A percentile compares a stretch with the other conserved stretches of the same genome.
These are phyloP conservation scores for Prunus armeniaca DNA, from an alignment of 306 rosid species.

Conservation along the genomic window DNA sequence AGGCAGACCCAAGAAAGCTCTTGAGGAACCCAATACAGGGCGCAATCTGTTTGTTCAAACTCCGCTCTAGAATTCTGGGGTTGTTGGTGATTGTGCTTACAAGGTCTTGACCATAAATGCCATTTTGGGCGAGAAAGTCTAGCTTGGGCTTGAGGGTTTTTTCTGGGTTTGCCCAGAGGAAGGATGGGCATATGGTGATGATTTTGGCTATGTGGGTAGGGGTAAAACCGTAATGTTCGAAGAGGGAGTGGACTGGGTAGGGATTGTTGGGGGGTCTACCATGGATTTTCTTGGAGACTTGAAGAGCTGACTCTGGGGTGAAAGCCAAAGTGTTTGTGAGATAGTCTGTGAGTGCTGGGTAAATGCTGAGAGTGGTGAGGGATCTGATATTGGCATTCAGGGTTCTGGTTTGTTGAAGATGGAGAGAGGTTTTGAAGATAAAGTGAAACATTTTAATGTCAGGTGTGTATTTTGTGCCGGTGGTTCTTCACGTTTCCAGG, in stretches of 20 bases:
- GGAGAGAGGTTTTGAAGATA: neutral
- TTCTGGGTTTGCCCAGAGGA: slow-evolving; percentile 7
- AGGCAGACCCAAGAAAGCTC: slow-evolving; percentile 4
- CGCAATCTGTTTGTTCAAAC: slow-evolving; percentile 17
- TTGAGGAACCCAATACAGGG: slow-evolving; percentile 21
- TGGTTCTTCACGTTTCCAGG: neutral
- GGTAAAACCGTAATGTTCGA: slow-evolving; percentile 22
- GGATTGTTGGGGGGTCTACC: neutral
- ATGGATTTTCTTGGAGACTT: slow-evolving; percentile 1
- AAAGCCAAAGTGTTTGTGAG: slow-evolving; percentile 10
- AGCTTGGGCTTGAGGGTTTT: slow-evolving; percentile 23
- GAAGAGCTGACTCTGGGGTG: slow-evolving; percentile 12
- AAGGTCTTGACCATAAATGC: slow-evolving; percentile 7
- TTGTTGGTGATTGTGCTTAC: neutral
- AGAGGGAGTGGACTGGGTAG: slow-evolving; percentile 11
- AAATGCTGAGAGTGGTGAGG: slow-evolving; percentile 1
- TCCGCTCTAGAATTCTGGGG: slow-evolving; percentile 5
- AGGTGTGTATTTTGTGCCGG: neutral
- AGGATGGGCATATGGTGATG: neutral
- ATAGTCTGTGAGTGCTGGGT: neutral
- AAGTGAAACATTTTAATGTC: neutral
- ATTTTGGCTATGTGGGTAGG: slow-evolving; percentile 7
- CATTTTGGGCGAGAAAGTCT: slow-evolving; percentile 16
- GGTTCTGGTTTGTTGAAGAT: neutral
- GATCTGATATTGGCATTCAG: neutral